A percentile compares a stretch with the other conserved stretches of the same genome.
These are phyloP conservation scores for Trichoderma pleuroti DNA, from an alignment of 2,329 filamentous ascomycete genomes.

Conservation along the genomic window DNA sequence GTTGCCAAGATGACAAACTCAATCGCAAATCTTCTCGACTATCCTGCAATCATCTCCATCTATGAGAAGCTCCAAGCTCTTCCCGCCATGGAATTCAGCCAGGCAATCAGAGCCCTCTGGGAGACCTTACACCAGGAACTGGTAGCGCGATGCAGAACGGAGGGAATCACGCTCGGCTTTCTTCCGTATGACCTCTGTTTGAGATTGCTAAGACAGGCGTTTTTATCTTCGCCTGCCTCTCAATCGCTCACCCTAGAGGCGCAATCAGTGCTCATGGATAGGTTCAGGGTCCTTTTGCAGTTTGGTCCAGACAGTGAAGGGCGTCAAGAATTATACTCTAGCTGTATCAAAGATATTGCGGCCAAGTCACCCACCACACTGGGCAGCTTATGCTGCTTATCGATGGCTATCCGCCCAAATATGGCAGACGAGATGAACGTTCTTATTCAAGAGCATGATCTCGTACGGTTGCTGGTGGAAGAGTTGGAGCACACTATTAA, in stretches of 20 bases:
- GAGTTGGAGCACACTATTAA: conserved; percentile 58
- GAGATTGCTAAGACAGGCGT: conserved; percentile 69
- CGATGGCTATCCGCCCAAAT: conserved; percentile 45
- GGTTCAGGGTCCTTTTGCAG: conserved; percentile 59
- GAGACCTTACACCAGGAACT: conserved; percentile 52
- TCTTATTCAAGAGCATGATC: conserved; percentile 58
- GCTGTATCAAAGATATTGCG: conserved; percentile 66
- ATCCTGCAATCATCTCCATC: conserved; percentile 57
- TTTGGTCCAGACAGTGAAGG: conserved; percentile 52
- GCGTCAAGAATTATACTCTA: conserved; percentile 59
- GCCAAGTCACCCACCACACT: conserved; percentile 60
- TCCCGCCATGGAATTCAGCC: conserved; percentile 60
- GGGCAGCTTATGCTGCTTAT: conserved; percentile 69
- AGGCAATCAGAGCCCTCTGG: conserved; percentile 59
- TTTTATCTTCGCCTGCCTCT: conserved; percentile 50
- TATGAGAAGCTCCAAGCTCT: conserved; percentile 67
- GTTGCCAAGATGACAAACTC: conserved; percentile 62
- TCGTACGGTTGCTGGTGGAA: conserved; percentile 59
- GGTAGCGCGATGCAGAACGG: conserved; percentile 42
- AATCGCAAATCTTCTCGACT: conserved; percentile 48
- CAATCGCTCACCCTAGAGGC: conserved; percentile 59
- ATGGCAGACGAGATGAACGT: conserved; percentile 50
- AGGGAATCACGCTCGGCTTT: conserved; percentile 34
- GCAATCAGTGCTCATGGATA: conserved; percentile 59
- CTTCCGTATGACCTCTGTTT: conserved; percentile 54